Conservation (phyloP, 1,284 basidiomycete genomes). For the Pholiota adiposa region DNA sequence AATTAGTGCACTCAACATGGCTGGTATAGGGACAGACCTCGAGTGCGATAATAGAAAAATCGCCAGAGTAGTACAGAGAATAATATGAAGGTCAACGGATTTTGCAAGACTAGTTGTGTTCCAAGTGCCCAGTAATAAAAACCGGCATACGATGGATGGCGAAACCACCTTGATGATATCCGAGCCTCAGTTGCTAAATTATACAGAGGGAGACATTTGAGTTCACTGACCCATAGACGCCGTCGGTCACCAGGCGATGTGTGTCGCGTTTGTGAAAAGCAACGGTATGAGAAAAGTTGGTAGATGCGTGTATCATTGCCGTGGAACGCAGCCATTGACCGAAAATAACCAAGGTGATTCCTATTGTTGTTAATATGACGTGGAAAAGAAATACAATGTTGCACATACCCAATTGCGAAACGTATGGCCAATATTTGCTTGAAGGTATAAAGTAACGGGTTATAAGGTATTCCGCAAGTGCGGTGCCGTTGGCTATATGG, state of each 20-base stretch:
- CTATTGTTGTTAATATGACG: constrained; percentile 39
- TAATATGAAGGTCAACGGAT: constrained; percentile 74
- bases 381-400: not conserved
- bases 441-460: constrained; percentile 70
- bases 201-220: not conserved
- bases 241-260: constrained; percentile 85
- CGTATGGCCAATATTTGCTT: constrained; percentile 56
- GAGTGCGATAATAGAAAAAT: constrained; percentile 87
- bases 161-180: constrained; percentile 67
- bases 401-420: constrained; percentile 60
- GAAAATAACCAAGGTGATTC: constrained; percentile 62
- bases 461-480: constrained; percentile 82
- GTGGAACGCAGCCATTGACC: constrained; percentile 85
- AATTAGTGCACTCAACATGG: not conserved
- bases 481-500: constrained; percentile 82
- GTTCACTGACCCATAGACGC: constrained; percentile 74
- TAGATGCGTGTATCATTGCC: constrained; percentile 95
- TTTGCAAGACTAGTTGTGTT: constrained; percentile 93
- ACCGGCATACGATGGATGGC: constrained; percentile 96
- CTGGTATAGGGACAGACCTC: constrained; percentile 53
- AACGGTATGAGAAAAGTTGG: constrained; percentile 92
- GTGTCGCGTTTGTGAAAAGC: constrained; percentile 73
- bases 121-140: constrained; percentile 99
- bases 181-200: constrained; percentile 2
- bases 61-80: constrained; percentile 74